Evolutionary conservation across 352 stramenopile genomes (phyloP).

Genomic region (Globisporangium abappressorium): DNA sequence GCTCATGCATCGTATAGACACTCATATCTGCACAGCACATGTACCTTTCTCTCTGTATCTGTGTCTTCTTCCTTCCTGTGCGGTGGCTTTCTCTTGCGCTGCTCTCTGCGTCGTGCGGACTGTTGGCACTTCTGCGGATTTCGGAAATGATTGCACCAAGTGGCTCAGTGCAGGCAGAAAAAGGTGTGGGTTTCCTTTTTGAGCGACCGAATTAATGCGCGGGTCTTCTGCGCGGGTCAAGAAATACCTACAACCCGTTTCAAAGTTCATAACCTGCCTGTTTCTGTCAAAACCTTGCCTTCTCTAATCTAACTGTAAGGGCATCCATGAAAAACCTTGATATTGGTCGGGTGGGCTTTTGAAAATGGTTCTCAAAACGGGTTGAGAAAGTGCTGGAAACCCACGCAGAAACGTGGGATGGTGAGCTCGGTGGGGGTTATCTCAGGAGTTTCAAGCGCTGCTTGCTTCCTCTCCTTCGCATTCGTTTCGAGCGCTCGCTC

Average conservation of each 20-base stretch:
- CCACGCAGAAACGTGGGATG: background rate
- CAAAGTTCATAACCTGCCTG: background rate
- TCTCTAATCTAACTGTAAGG: background rate
- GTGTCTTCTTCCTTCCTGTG: background rate
- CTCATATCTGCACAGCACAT: background rate
- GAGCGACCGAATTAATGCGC: background rate
- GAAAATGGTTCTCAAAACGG: background rate
- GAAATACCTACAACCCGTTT: background rate
- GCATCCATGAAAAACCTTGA: background rate
- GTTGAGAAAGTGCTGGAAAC: background rate
- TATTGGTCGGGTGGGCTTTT: background rate
- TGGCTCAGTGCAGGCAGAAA: background rate
- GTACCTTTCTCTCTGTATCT: background rate
- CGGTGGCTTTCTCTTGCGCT: background rate
- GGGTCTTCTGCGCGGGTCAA: background rate
- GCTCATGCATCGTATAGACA: background rate
- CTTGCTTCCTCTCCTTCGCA: too few relatives aligned
- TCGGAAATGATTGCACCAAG: constrained; percentile 11
- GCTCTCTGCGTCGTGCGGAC: background rate
- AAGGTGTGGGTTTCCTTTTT: background rate
- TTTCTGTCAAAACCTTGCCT: background rate
- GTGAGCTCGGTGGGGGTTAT: background rate
- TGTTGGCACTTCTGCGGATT: constrained; percentile 8
- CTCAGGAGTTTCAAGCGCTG: background rate
- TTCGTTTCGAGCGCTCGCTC: background rate